Evolutionary conservation across 2,329 filamentous ascomycete species (phyloP).

Genomic region (Colletotrichum tropicale): DNA sequence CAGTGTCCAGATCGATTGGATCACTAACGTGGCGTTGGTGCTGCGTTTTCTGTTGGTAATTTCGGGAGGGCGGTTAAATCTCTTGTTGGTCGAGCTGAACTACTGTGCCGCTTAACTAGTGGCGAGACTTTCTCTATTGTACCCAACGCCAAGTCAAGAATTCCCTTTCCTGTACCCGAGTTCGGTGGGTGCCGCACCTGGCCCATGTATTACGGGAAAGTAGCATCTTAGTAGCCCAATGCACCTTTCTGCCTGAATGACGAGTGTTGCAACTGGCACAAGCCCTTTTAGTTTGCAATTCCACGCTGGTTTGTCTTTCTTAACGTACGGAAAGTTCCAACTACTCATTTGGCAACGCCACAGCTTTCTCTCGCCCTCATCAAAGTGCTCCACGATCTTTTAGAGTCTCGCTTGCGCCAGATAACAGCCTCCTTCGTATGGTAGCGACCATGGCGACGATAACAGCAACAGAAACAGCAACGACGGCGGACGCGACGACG

Average conservation of each 20-base stretch:
- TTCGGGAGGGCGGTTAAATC: background rate
- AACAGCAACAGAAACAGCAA: background rate
- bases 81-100: background rate
- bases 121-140: background rate
- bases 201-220: background rate
- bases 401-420: background rate
- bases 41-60: accelerated
- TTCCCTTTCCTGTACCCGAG: background rate
- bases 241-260: background rate
- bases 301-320: no score
- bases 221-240: background rate
- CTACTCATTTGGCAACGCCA: no score
- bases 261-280: no score
- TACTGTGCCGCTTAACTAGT: background rate
- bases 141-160: background rate
- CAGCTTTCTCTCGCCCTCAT: background rate
- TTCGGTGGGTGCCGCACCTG: accelerated
- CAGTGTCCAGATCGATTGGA: background rate
- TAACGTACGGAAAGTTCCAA: no score
- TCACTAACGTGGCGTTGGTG: background rate
- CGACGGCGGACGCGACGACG: background rate
- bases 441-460: background rate
- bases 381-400: background rate
- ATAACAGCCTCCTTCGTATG: background rate
- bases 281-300: no score